A percentile compares a stretch with the other conserved stretches of the same genome.
These are phyloP conservation scores for Wickerhamomyces mucosus DNA, from an alignment of 805 yeast species.

Conservation along the genomic window DNA sequence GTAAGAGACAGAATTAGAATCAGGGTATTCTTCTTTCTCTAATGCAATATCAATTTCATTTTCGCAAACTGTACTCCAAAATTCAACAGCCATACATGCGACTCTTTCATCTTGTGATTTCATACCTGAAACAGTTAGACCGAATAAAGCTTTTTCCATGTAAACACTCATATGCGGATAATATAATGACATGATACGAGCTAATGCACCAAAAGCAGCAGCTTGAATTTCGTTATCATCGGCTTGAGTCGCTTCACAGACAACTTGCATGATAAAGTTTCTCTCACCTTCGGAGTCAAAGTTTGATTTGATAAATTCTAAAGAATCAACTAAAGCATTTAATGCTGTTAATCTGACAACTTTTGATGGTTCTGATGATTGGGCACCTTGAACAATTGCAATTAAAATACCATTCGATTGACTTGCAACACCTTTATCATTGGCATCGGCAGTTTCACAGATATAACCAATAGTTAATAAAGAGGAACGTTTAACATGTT, in stretches of 20 bases:
- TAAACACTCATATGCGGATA: slow-evolving; percentile 86
- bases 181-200: slow-evolving; percentile 83
- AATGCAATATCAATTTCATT: slow-evolving; percentile 79
- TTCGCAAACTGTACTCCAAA: slow-evolving; percentile 99
- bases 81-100: slow-evolving; percentile 97
- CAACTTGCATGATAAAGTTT: slow-evolving; percentile 96
- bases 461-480: slow-evolving; percentile 88
- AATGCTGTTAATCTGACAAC: slow-evolving; percentile 83
- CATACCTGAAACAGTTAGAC: slow-evolving; percentile 88
- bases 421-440: slow-evolving; percentile 55
- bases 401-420: slow-evolving; percentile 90
- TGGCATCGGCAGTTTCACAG: slow-evolving; percentile 89
- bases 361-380: slow-evolving; percentile 62
- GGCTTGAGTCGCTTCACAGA: slow-evolving; percentile 97
- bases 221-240: slow-evolving; percentile 76
- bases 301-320: slow-evolving; percentile 80
- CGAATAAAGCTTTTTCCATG: slow-evolving; percentile 94
- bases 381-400: slow-evolving; percentile 96
- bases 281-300: slow-evolving; percentile 93
- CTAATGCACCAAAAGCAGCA: slow-evolving; percentile 91
- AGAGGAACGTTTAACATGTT: slow-evolving; percentile 76
- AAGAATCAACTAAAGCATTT: slow-evolving; percentile 82
- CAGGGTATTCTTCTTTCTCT: slow-evolving; percentile 54
- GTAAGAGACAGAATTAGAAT: slow-evolving; percentile 43
- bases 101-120: slow-evolving; percentile 73